Evolutionary conservation across 495 filamentous ascomycete species (phyloP).

Genomic region (Daldinia caldariorum): DNA sequence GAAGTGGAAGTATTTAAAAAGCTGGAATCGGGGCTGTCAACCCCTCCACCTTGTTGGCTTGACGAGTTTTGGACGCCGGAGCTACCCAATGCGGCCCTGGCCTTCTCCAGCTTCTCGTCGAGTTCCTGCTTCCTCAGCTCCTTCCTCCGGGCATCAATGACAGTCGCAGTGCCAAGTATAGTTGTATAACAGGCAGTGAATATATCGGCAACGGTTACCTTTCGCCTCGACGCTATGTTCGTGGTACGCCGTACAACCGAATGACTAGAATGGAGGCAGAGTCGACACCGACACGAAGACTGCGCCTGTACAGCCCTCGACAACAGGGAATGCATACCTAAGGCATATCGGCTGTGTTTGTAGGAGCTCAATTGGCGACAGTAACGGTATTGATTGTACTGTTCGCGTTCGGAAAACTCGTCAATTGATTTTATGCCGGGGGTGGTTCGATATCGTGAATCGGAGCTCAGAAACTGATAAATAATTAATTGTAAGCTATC

Average conservation of each 20-base stretch:
- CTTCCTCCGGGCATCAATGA: constrained; percentile 72
- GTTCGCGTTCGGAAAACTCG: constrained; percentile 10
- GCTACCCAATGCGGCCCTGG: constrained; percentile 52
- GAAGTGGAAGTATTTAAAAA: background rate
- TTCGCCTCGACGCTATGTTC: constrained; percentile 61
- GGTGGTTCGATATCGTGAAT: constrained; percentile 38
- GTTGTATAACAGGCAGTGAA: constrained; percentile 77
- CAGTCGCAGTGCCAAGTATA: constrained; percentile 75
- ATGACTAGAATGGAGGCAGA: constrained; percentile 66
- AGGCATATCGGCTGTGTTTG: constrained; percentile 47
- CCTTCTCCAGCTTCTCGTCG: constrained; percentile 65
- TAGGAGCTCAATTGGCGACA: constrained; percentile 21
- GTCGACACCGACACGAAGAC: constrained; percentile 69
- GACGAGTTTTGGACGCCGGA: constrained; percentile 39
- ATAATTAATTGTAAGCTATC: background rate
- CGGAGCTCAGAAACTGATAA: background rate
- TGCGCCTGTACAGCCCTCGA: constrained; percentile 71
- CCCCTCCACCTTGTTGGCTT: constrained; percentile 20
- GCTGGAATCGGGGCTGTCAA: constrained; percentile 3
- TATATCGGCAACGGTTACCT: constrained; percentile 66
- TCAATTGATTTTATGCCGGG: constrained; percentile 23
- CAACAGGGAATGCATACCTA: constrained; percentile 74
- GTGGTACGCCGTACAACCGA: constrained; percentile 64
- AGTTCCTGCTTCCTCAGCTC: constrained; percentile 68
- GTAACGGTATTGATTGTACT: background rate